Percentiles rank a stretch among this genome's conserved stretches.
phyloP scores from a whole-genome alignment of 208 protist genomes.

The Leishmania lainsoni region DNA sequence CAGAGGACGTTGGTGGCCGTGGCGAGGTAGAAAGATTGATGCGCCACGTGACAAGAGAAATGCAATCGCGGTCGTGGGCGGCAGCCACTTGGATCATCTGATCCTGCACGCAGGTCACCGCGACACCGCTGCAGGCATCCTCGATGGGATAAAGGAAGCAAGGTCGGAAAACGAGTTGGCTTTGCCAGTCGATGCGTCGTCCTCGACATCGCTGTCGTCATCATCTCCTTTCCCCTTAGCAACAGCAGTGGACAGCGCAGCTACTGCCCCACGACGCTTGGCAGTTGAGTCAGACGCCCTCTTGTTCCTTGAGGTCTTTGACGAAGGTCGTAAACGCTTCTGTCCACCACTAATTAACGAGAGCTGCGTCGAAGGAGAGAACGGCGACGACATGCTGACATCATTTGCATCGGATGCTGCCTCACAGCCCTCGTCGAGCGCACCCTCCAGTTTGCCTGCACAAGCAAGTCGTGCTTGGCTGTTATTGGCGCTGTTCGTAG shows the following conservation, averaged over 20 bases:
- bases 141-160: too few species aligned
- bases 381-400: neutral
- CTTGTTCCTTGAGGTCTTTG: neutral
- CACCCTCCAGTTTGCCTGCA: neutral
- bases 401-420: neutral
- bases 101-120: slow-evolving; percentile 24
- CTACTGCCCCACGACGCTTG: neutral
- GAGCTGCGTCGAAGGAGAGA: neutral
- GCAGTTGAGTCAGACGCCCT: neutral
- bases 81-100: slow-evolving; percentile 40
- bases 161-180: neutral
- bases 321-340: neutral
- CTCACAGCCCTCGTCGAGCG: neutral
- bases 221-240: neutral
- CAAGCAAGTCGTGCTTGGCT: neutral
- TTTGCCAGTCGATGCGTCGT: neutral
- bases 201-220: neutral
- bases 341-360: neutral
- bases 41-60: slow-evolving; percentile 56
- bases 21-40: neutral
- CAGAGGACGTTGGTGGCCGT: neutral
- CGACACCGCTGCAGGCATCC: slow-evolving; percentile 41
- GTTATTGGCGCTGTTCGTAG: neutral
- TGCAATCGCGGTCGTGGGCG: slow-evolving; percentile 41
- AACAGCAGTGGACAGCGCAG: neutral